Evolutionary conservation across 2,329 filamentous ascomycete species (phyloP).

Genomic region (Juglanconis juglandina): DNA sequence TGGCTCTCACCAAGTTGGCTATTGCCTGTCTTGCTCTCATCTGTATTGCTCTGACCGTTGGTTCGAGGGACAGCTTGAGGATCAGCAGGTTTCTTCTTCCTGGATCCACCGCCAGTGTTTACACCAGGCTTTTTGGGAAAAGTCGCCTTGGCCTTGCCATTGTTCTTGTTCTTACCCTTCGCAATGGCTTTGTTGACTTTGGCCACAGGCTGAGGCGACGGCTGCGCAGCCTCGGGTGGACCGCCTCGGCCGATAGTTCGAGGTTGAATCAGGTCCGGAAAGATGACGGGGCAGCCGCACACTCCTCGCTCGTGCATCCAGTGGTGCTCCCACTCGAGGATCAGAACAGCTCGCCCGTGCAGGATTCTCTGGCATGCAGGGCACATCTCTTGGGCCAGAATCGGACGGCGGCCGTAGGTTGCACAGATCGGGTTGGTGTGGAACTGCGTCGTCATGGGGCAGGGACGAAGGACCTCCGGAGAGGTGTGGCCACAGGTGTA

Average conservation of each 20-base stretch:
- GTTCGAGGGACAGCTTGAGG: slow-evolving; percentile 8
- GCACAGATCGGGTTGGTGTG: slow-evolving; percentile 35
- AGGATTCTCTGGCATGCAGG: slow-evolving; percentile 35
- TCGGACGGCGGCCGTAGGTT: slow-evolving; percentile 27
- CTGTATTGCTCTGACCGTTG: neutral
- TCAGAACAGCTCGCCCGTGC: slow-evolving; percentile 37
- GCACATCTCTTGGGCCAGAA: slow-evolving; percentile 34
- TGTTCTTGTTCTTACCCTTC: neutral
- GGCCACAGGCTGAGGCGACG: neutral
- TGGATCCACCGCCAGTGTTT: neutral
- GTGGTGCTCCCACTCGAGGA: slow-evolving; percentile 39
- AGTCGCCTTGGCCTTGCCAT: neutral
- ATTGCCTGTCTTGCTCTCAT: no score
- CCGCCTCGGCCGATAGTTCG: slow-evolving; percentile 24
- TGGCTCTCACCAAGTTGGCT: neutral
- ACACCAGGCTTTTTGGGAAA: neutral
- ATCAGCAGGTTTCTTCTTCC: neutral
- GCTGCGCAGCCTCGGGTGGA: neutral
- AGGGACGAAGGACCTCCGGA: slow-evolving; percentile 36
- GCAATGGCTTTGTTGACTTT: neutral
- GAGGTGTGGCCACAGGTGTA: slow-evolving; percentile 48
- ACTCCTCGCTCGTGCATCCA: slow-evolving; percentile 44
- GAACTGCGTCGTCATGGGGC: slow-evolving; percentile 39
- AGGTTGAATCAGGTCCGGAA: slow-evolving; percentile 34
- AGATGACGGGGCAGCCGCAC: slow-evolving; percentile 36